phyloP scores from a whole-genome alignment of 2,329 filamentous ascomycete genomes.

The Microcera coccophila region DNA sequence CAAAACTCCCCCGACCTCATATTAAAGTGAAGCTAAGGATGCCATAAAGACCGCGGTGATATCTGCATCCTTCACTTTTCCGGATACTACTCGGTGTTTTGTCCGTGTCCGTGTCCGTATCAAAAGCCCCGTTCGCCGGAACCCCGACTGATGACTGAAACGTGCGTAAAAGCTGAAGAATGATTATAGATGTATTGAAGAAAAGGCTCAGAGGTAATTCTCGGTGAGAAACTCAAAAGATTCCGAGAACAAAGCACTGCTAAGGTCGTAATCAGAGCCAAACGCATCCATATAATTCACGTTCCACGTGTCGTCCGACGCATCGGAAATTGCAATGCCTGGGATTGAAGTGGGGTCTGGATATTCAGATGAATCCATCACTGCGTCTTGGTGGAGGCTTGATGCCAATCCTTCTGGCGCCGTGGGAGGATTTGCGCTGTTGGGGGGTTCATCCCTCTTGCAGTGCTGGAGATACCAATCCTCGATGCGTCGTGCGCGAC shows the following conservation, averaged over 20 bases:
- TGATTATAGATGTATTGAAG: no score
- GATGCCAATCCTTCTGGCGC: neutral
- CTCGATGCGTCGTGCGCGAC: constrained; percentile 19
- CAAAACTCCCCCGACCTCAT: no score
- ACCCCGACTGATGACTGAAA: no score
- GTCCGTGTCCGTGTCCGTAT: neutral
- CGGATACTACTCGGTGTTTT: no score
- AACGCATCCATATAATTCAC: constrained; percentile 15
- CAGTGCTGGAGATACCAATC: constrained; percentile 19
- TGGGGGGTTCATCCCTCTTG: constrained; percentile 13
- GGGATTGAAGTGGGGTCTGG: constrained; percentile 9
- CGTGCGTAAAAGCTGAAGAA: no score
- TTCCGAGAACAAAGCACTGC: constrained; percentile 18
- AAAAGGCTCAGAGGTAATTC: constrained; percentile 1
- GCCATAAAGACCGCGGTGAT: neutral
- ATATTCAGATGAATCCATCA: constrained; percentile 7
- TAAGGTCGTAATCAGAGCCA: constrained; percentile 15
- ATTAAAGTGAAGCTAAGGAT: no score
- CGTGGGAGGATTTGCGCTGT: constrained; percentile 1
- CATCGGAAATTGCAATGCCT: constrained; percentile 13
- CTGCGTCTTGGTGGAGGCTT: neutral
- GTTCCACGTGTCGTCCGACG: constrained; percentile 16
- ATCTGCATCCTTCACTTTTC: neutral
- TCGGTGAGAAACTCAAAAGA: constrained; percentile 21
- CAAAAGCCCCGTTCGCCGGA: no score